Conservation (phyloP, 169 alveolate genomes). For the Plasmodium sp. region DNA sequence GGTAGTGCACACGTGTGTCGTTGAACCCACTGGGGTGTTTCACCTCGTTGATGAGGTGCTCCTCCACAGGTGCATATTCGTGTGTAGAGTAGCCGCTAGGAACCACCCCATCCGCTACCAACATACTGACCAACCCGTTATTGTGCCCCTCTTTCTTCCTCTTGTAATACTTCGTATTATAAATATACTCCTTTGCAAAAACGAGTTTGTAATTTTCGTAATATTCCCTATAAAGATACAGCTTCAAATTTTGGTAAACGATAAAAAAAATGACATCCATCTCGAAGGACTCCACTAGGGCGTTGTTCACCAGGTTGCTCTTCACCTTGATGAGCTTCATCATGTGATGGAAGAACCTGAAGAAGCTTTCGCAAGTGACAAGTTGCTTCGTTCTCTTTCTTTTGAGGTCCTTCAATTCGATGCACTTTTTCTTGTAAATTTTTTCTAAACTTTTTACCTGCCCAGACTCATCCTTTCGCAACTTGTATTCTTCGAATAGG, state of each 20-base stretch:
- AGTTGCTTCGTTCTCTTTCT: conserved; percentile 11
- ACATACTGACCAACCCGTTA: background rate
- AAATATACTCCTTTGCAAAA: conserved; percentile 56
- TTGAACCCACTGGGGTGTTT: background rate
- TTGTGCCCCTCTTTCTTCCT: conserved; percentile 14
- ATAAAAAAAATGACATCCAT: conserved; percentile 19
- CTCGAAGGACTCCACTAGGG: conserved; percentile 11
- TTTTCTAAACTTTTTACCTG: background rate
- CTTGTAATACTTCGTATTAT: conserved; percentile 29
- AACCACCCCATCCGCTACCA: background rate
- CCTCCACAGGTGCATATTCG: background rate
- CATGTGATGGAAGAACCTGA: background rate
- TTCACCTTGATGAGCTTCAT: conserved; percentile 32
- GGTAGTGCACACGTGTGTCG: background rate
- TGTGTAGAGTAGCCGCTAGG: background rate
- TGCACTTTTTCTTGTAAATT: background rate
- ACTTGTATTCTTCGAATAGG: conserved; percentile 25
- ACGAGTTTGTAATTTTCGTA: conserved; percentile 35
- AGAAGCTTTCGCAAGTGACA: conserved; percentile 14
- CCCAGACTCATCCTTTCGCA: background rate
- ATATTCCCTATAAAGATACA: conserved; percentile 55
- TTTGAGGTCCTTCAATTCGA: background rate
- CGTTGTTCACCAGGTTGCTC: conserved; percentile 1
- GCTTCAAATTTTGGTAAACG: conserved; percentile 44
- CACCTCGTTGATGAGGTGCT: background rate